These are phyloP conservation scores for Dactylis glomerata DNA, from an alignment of 176 grass and related monocot species.

Conservation along the genomic window DNA sequence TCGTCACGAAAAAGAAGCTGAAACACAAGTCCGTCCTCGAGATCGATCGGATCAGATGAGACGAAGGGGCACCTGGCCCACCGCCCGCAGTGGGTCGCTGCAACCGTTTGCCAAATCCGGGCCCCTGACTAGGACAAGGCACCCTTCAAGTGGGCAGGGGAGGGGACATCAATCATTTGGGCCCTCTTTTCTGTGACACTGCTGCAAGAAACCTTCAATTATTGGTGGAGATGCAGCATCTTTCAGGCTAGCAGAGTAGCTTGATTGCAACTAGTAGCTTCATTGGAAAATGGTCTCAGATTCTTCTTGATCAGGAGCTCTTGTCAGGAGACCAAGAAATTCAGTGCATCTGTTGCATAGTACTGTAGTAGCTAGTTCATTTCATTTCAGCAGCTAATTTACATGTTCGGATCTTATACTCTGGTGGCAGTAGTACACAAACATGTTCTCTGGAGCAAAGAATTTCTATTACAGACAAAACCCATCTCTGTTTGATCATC, in stretches of 20 bases:
- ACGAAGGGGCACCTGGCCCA: background rate
- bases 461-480: conserved; percentile 31
- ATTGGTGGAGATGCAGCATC: conserved; percentile 20
- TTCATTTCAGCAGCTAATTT: background rate
- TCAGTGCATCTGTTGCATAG: background rate
- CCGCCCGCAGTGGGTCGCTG: background rate
- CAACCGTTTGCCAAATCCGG: conserved; percentile 34
- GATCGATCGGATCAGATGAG: conserved; percentile 1
- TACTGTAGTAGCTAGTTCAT: background rate
- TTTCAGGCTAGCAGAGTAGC: background rate
- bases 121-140: conserved; percentile 41
- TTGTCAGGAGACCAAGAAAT: background rate
- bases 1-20: conserved; percentile 37
- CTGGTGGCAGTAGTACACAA: background rate
- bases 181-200: background rate
- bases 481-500: conserved; percentile 24
- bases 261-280: background rate
- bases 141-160: conserved; percentile 33
- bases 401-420: background rate
- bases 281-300: conserved; percentile 2
- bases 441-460: background rate
- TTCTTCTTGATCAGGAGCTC: background rate
- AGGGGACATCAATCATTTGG: conserved; percentile 39
- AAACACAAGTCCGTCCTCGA: background rate
- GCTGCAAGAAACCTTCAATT: conserved; percentile 32